Conservation (phyloP, 352 stramenopile genomes). For the Phytophthora citrophthora region DNA sequence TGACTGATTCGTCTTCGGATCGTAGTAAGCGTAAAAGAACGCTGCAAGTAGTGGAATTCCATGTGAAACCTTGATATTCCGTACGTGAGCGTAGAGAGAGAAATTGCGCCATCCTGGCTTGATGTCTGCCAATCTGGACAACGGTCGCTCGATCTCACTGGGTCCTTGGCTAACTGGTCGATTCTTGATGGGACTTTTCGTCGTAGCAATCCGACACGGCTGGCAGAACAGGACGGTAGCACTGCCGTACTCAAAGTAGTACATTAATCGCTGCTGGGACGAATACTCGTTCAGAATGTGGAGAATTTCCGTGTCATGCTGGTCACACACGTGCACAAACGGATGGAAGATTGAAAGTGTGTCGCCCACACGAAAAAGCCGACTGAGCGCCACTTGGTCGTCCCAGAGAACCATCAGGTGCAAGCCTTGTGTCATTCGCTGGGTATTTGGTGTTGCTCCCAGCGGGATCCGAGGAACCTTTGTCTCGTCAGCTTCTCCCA, state of each 20-base stretch:
- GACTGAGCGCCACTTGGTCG: conserved; percentile 71
- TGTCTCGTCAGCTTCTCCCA: conserved; percentile 40
- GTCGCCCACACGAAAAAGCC: conserved; percentile 62
- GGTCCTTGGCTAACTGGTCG: conserved; percentile 4
- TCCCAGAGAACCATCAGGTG: conserved; percentile 74
- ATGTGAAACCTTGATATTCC: conserved; percentile 59
- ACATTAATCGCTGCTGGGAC: conserved; percentile 50
- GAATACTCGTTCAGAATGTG: conserved; percentile 68
- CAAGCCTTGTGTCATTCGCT: conserved; percentile 33
- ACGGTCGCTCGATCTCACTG: conserved; percentile 26
- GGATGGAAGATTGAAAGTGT: conserved; percentile 66
- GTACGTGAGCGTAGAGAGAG: conserved; percentile 60
- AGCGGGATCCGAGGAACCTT: not conserved
- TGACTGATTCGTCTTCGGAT: conserved; percentile 55
- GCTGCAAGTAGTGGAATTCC: conserved; percentile 69
- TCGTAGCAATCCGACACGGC: conserved; percentile 2
- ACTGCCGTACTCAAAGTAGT: conserved; percentile 75
- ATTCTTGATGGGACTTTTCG: conserved; percentile 2
- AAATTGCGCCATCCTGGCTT: conserved; percentile 51
- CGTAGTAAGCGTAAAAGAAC: conserved; percentile 75
- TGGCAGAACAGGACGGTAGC: conserved; percentile 58
- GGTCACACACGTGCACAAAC: conserved; percentile 60
- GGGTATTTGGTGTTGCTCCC: conserved; percentile 12
- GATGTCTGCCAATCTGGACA: conserved; percentile 37
- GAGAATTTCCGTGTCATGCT: conserved; percentile 53